phyloP scores from a whole-genome alignment of 2,329 filamentous ascomycete genomes.

The Xylaria sp. region DNA sequence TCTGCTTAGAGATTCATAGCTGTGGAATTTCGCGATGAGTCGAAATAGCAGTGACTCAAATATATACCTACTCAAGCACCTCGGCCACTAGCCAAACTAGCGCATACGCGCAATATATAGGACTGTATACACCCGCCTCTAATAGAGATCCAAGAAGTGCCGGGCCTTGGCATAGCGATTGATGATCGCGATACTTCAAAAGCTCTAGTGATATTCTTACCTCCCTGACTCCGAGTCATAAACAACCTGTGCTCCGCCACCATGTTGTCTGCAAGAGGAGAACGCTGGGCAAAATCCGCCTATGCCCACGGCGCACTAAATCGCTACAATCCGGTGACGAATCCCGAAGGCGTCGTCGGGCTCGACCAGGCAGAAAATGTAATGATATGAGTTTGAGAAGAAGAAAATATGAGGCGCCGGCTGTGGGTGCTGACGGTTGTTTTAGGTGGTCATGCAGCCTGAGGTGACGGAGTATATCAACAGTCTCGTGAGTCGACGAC shows the following conservation, averaged over 20 bases:
- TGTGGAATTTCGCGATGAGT: too few species aligned
- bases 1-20: neutral
- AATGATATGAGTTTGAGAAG: neutral
- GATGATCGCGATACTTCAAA: neutral
- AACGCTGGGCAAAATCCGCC: constrained; percentile 34
- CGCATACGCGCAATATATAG: neutral
- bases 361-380: constrained; percentile 40
- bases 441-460: constrained; percentile 6
- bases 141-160: neutral
- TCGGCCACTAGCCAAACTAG: too few species aligned
- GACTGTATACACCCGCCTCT: neutral
- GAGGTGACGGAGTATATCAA: constrained; percentile 14
- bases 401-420: neutral
- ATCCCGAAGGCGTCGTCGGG: constrained; percentile 37
- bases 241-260: neutral
- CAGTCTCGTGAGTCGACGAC: constrained; percentile 6
- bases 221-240: neutral
- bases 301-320: constrained; percentile 38
- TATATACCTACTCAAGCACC: too few species aligned
- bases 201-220: neutral
- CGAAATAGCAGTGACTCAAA: too few species aligned
- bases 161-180: neutral
- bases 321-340: constrained; percentile 33
- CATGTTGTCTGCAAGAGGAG: constrained; percentile 41
- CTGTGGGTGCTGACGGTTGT: neutral